These are phyloP conservation scores for Dactylella cylindrospora DNA, from an alignment of 2,329 filamentous ascomycete species.

Conservation along the genomic window DNA sequence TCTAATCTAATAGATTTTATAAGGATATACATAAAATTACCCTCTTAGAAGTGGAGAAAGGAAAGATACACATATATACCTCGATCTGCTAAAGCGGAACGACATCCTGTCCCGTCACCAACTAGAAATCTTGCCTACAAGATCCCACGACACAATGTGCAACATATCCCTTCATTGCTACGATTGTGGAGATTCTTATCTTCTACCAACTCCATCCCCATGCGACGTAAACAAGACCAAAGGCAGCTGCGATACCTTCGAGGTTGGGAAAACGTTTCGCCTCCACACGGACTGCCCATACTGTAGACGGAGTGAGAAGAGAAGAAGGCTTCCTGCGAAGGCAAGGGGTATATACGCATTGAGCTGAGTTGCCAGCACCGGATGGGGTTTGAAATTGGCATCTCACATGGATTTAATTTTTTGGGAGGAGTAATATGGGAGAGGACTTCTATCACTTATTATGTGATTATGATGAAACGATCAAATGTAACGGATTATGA, in stretches of 20 bases:
- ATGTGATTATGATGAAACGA: no score
- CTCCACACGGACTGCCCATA: conserved; percentile 36
- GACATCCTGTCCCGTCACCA: no score
- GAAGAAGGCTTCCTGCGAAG: conserved; percentile 33
- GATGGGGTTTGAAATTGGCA: no score
- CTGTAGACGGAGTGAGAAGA: conserved; percentile 31
- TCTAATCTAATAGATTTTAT: background rate
- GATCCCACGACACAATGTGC: conserved; percentile 19
- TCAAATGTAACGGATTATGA: no score
- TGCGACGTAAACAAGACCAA: conserved; percentile 26
- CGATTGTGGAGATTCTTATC: conserved; percentile 37
- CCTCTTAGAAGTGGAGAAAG: background rate
- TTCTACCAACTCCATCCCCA: conserved; percentile 22
- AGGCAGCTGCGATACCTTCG: conserved; percentile 35
- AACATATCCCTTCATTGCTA: conserved; percentile 42
- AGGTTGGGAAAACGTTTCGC: conserved; percentile 32
- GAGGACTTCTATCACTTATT: no score
- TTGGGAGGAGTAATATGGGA: background rate
- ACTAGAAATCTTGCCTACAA: background rate
- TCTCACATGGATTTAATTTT: background rate
- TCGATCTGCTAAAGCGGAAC: no score
- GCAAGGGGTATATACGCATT: conserved; percentile 38
- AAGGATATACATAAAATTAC: background rate
- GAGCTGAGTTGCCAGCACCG: no score
- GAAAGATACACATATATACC: no score